These are phyloP conservation scores for Auriculariales sp. DNA, from an alignment of 768 basidiomycete genomes.

Conservation along the genomic window DNA sequence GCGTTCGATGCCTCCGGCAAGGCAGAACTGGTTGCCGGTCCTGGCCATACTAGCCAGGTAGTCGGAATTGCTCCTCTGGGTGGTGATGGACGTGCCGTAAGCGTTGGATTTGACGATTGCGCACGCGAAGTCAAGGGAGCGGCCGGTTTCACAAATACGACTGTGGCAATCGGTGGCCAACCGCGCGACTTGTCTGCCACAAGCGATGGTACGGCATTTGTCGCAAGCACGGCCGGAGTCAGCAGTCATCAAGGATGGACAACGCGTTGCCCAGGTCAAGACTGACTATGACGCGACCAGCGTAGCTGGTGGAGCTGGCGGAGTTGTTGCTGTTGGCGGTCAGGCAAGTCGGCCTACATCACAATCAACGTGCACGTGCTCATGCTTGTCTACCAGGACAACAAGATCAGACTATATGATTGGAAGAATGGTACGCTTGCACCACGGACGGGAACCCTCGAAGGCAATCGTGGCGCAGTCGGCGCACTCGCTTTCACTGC, in stretches of 20 bases:
- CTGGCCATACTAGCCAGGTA: conserved; percentile 58
- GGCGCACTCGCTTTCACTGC: conserved; percentile 68
- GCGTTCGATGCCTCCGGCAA: conserved; percentile 38
- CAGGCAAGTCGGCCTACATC: conserved; percentile 35
- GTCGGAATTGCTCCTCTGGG: conserved; percentile 38
- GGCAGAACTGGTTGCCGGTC: conserved; percentile 37
- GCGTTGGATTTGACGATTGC: conserved; percentile 69
- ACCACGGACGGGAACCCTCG: conserved; percentile 35
- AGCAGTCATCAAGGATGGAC: neutral
- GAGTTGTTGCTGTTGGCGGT: conserved; percentile 59
- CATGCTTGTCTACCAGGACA: conserved; percentile 31
- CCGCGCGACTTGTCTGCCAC: neutral
- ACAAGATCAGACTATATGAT: conserved; percentile 56
- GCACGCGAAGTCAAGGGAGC: conserved; percentile 48
- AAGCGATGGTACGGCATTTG: neutral
- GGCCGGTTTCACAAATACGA: conserved; percentile 20
- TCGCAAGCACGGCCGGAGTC: neutral
- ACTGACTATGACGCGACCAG: conserved; percentile 47
- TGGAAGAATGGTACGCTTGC: conserved; percentile 48
- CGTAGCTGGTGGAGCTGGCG: conserved; percentile 42
- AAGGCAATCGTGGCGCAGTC: conserved; percentile 56
- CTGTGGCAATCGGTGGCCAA: neutral
- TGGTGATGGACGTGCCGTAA: conserved; percentile 42
- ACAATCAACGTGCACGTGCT: conserved; percentile 2
- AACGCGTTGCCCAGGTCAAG: neutral